These are phyloP conservation scores for Bipolaris zeicola DNA, from an alignment of 2,329 filamentous ascomycete genomes.

Conservation along the genomic window DNA sequence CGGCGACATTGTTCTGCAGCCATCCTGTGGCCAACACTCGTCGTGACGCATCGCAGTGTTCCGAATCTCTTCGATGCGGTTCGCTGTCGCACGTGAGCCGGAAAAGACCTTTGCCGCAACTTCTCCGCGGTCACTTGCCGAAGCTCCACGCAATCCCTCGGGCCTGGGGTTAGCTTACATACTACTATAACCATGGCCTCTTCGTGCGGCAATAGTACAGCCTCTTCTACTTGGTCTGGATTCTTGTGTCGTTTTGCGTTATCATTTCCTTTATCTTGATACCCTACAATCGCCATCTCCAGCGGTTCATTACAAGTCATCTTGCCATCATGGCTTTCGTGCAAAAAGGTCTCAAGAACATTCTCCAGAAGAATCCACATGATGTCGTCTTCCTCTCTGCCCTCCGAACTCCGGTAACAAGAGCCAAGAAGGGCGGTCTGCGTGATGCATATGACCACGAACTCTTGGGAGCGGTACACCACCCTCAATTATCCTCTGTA, in stretches of 20 bases:
- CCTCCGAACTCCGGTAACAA: slow-evolving; percentile 85
- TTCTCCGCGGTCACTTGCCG: slow-evolving; percentile 43
- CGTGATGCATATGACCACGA: slow-evolving; percentile 92
- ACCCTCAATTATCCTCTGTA: slow-evolving; percentile 45
- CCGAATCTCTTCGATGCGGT: slow-evolving; percentile 14
- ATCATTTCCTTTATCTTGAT: slow-evolving; percentile 6
- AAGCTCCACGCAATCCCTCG: slow-evolving; percentile 33
- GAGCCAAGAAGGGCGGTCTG: slow-evolving; percentile 80
- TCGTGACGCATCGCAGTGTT: slow-evolving; percentile 6
- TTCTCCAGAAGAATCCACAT: slow-evolving; percentile 77
- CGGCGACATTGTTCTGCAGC: background rate
- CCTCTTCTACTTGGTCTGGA: slow-evolving; percentile 7
- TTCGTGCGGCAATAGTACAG: slow-evolving; percentile 15
- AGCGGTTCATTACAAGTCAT: slow-evolving; percentile 20
- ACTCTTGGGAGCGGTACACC: slow-evolving; percentile 68
- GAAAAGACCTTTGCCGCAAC: slow-evolving; percentile 36
- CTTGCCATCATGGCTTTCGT: slow-evolving; percentile 51
- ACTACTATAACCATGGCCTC: slow-evolving; percentile 26
- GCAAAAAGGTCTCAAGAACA: slow-evolving; percentile 70
- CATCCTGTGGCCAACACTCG: background rate
- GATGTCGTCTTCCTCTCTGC: slow-evolving; percentile 90
- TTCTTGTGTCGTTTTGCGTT: background rate
- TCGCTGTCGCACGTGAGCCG: slow-evolving; percentile 20
- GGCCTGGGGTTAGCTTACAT: slow-evolving; percentile 32
- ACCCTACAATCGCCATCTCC: slow-evolving; percentile 8